phyloP scores from a whole-genome alignment of 305 asterid species.

The Fraxinus latifolia region DNA sequence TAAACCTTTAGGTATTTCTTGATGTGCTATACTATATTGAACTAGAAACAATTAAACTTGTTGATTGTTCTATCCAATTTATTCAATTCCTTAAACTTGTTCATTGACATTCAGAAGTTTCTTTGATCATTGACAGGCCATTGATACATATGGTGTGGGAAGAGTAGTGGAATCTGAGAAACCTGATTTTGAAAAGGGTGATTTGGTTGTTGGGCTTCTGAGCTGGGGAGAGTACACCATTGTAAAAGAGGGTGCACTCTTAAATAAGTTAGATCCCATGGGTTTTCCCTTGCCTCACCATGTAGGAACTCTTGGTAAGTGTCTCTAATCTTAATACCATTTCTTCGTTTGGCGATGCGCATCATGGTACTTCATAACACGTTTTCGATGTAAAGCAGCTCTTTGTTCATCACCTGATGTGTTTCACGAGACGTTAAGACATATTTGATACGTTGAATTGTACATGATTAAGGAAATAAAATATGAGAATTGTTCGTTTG shows the following conservation, averaged over 20 bases:
- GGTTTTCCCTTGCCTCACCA: constrained; percentile 48
- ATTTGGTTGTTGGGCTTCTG: constrained; percentile 53
- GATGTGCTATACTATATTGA: background rate
- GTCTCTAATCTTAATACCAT: background rate
- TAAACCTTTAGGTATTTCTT: background rate
- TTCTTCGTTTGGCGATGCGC: background rate
- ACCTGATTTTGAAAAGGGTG: constrained; percentile 37
- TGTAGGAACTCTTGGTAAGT: constrained; percentile 60
- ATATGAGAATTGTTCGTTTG: background rate
- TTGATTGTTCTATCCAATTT: background rate
- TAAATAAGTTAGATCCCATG: constrained; percentile 48
- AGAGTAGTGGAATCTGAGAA: constrained; percentile 51
- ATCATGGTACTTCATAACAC: background rate
- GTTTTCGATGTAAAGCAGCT: too few species aligned
- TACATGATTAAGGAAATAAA: background rate
- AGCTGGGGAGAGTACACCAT: constrained; percentile 60
- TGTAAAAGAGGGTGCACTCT: constrained; percentile 29
- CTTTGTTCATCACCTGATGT: too few species aligned
- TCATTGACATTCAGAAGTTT: background rate
- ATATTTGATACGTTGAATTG: background rate
- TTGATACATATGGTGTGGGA: constrained; percentile 55
- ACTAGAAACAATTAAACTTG: background rate
- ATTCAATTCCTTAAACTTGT: background rate
- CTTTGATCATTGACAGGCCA: constrained; percentile 27
- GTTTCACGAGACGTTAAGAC: background rate